Percentiles rank a stretch among this genome's conserved stretches.
phyloP scores from a whole-genome alignment of 129 eudicot genomes.

The Erigeron canadensis region DNA sequence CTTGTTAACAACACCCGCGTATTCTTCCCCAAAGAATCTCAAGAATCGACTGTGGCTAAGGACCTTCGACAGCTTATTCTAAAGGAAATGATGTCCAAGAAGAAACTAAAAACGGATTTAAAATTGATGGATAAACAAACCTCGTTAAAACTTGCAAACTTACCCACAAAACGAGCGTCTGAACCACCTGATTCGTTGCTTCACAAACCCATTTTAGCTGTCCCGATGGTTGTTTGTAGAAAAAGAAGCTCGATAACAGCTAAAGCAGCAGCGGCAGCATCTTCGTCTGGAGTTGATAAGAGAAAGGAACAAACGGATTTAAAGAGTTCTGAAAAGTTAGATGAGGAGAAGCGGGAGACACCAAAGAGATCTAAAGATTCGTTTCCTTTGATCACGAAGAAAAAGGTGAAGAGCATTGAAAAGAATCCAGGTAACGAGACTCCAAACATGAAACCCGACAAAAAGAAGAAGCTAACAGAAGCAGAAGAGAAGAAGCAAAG shows the following conservation, averaged over 20 bases:
- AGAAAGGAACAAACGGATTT: constrained; percentile 44
- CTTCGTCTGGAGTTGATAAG: constrained; percentile 39
- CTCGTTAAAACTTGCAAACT: constrained; percentile 29
- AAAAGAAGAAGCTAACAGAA: constrained; percentile 40
- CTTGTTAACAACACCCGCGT: constrained; percentile 60
- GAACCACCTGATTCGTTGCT: constrained; percentile 44
- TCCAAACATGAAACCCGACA: constrained; percentile 36
- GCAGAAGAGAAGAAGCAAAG: constrained; percentile 54
- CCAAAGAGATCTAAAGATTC: constrained; percentile 49
- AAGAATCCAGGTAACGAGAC: constrained; percentile 26
- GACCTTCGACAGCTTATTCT: constrained; percentile 55
- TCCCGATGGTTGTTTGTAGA: constrained; percentile 56
- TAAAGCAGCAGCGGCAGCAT: constrained; percentile 44
- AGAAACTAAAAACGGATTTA: constrained; percentile 36
- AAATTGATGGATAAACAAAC: constrained; percentile 41
- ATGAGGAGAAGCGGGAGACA: constrained; percentile 32
- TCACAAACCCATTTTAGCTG: constrained; percentile 42
- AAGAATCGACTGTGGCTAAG: constrained; percentile 48
- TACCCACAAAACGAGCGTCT: constrained; percentile 38
- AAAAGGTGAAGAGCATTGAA: constrained; percentile 35
- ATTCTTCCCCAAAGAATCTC: constrained; percentile 54
- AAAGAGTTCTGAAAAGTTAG: constrained; percentile 28
- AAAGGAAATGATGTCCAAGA: constrained; percentile 40
- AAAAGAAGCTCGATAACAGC: constrained; percentile 70
- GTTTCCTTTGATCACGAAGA: constrained; percentile 36